Base-by-base conservation (phyloP, 805 yeast genomes). In the Dipodascopsis uninucleata region DNA sequence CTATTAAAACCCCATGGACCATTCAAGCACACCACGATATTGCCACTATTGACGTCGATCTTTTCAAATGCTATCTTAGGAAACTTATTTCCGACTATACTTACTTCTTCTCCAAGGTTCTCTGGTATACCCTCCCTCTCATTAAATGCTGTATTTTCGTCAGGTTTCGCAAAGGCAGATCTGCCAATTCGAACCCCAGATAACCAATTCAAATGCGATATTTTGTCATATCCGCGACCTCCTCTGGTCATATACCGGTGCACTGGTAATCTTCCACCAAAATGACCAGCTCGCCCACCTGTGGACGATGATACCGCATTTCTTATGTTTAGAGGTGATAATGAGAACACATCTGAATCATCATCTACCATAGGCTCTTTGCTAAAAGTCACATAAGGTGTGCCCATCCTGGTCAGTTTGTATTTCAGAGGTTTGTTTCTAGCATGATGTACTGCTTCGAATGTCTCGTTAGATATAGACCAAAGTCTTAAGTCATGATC, bases 81-180 rank as follows among this genome's bases (percentile, higher is more conserved):
- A 61, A 89, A 88, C 56, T 85, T 85, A 56, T 82, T 88, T 2
- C 96, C 95, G 5, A 88, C 87, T 14, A 77, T 70, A 52, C 94
- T 82, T 1, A 93, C 88, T 63, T 90, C 98, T 63, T 89, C 96
- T 5, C 96, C 96, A 21, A 90, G 64, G 58, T 86, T 87, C 20
- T 81, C 77, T 3, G 78, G 74, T 17, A 47, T 48, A 2, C 45
- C 49, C 12, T 54, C 57, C 4, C 43, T 40, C 8, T 49, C 51
- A 20, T 20, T 22, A 18, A 41, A 39, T 20, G 60, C 63, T 3
- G 55, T 51, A 55, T 41, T 62, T 39, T 10, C 59, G 59, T 59
- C 61, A 36, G 57, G 65, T 61, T 21, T 12, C 21, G 34, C 34
- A 44, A 68, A 66, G 3, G 75, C 76, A 6, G 77, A 61, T 32